Evolutionary conservation across 148 eudicot genomes (phyloP).

Genomic region (Beta vulgaris): DNA sequence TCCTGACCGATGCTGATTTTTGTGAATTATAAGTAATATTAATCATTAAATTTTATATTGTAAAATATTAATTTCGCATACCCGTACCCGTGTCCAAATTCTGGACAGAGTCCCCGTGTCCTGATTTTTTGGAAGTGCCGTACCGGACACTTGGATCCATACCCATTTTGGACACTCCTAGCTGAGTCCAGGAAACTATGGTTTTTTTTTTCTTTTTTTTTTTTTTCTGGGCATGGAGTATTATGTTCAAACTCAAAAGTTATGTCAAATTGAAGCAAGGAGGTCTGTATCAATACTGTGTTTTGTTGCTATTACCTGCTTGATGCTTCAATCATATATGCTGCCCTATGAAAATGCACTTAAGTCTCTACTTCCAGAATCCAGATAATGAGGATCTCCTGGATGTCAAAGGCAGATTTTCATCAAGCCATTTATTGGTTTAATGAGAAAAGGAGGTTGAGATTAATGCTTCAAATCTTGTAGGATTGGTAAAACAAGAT

Average conservation of each 20-base stretch:
- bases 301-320: conserved; percentile 58
- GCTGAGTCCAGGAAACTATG: no score
- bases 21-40: no score
- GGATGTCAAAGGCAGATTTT: conserved; percentile 13
- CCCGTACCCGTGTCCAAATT: no score
- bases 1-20: no score
- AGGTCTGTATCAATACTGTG: conserved; percentile 50
- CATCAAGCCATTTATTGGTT: conserved; percentile 14
- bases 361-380: conserved; percentile 52
- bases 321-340: conserved; percentile 64
- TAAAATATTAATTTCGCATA: no score
- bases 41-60: no score
- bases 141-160: no score
- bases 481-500: conserved; percentile 10
- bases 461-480: conserved; percentile 18
- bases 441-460: conserved; percentile 20
- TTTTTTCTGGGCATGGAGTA: conserved; percentile 53
- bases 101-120: no score
- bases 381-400: conserved; percentile 21
- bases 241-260: conserved; percentile 36
- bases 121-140: no score
- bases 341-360: conserved; percentile 63
- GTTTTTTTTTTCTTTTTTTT: no score
- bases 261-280: conserved; percentile 49
- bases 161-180: no score